Evolutionary conservation across 23 red algal species (phyloP), one percentile per base, ranked within the genome.

Genomic region (Gracilaria gracilis): DNA sequence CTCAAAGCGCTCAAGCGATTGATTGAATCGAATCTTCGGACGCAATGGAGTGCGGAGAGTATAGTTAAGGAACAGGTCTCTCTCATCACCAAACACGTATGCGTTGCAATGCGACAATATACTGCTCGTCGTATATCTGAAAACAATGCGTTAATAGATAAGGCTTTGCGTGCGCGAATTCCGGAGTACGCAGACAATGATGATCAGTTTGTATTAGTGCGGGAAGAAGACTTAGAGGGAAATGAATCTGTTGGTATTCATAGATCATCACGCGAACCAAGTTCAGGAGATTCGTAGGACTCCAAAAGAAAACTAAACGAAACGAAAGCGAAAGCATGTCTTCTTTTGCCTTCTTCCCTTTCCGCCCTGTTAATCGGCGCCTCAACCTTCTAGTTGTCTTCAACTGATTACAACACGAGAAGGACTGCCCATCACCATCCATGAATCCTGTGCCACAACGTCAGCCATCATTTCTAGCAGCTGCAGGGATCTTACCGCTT

Each of bases 41-140:
- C 67, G 13, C 88, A 93, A 33, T 74, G 47, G 77, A 69, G 50
- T 57, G 77, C 87, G 4, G 95, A 96, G 58, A 70, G 87, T 55
- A 89, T 90, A 58, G 95, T 96, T 17, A 87, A 91, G 59, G 80
- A 85, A 48, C 95, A 96, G 64, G 95, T 88, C 49, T 84, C 83
- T 29, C 66, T 91, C 19, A 96, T 96, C 55, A 96, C 90, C 13
- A 91, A 92, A 46, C 95, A 96, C 53, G 95, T 96, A 15, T 96
- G 95, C 90, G 86, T 93, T 50, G 95, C 95, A 44, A 91, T 96
- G 95, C 79, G 88, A 23, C 87, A 90, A 36, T 96, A 89, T 28
- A 96, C 88, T 23, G 62, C 90, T 28, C 69, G 85, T n/a, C 58
- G 95, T 0, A 91, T 96, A 31, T 88, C 89, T 40, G 95, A 96